A percentile compares a stretch with the other conserved stretches of the same genome.
These are phyloP conservation scores for Ganoderma boninense DNA, from an alignment of 1,284 basidiomycete species.

Conservation along the genomic window DNA sequence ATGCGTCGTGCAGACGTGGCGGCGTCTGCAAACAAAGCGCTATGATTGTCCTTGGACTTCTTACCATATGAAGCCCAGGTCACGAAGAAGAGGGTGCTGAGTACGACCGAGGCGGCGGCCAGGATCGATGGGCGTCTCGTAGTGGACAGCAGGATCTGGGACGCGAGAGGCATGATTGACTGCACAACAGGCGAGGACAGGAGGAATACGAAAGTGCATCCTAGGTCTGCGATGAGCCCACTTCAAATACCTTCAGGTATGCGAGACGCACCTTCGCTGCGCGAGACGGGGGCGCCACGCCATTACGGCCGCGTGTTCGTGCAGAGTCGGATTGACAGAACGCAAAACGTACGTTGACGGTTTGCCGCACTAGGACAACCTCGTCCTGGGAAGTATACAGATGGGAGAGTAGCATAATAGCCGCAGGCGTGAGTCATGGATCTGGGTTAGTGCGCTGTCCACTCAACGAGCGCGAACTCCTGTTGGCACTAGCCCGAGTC, in stretches of 20 bases:
- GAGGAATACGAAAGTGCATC: background rate
- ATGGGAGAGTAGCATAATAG: background rate
- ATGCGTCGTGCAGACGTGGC: background rate
- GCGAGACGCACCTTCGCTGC: background rate
- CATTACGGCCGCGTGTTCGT: background rate
- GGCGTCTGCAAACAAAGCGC: background rate
- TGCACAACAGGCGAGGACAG: background rate
- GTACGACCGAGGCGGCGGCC: background rate
- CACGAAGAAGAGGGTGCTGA: background rate
- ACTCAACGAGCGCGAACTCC: background rate
- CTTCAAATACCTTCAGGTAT: background rate
- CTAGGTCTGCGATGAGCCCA: background rate
- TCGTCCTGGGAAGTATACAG: background rate
- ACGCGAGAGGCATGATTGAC: background rate
- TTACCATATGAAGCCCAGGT: background rate
- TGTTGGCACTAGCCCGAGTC: background rate
- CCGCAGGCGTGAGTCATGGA: background rate
- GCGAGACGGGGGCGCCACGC: background rate
- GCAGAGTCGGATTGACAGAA: background rate
- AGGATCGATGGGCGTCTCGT: background rate
- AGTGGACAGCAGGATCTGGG: background rate
- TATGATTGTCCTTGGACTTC: background rate
- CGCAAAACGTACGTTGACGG: constrained; percentile 1
- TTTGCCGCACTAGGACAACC: background rate
- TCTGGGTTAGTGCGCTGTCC: background rate